These are phyloP conservation scores for Fusarium haematococcum DNA, from an alignment of 2,329 filamentous ascomycete genomes.

Conservation along the genomic window DNA sequence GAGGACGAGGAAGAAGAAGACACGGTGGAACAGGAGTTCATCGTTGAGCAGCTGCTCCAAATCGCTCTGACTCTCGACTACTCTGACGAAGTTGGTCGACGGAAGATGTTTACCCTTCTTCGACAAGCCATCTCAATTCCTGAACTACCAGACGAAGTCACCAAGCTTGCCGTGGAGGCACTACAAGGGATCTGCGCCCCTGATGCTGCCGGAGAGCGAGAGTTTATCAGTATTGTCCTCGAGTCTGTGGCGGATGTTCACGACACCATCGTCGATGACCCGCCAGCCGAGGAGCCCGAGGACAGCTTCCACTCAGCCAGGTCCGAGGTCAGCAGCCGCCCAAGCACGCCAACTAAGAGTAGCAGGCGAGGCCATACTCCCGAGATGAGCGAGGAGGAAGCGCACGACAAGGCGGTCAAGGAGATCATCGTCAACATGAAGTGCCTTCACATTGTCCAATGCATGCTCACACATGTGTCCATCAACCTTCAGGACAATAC, in stretches of 20 bases:
- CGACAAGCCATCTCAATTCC: slow-evolving; percentile 87
- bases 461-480: slow-evolving; percentile 94
- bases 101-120: slow-evolving; percentile 95
- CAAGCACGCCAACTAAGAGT: slow-evolving; percentile 65
- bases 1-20: slow-evolving; percentile 80
- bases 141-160: slow-evolving; percentile 91
- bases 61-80: slow-evolving; percentile 95
- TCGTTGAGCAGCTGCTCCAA: slow-evolving; percentile 93
- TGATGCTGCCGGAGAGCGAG: slow-evolving; percentile 78
- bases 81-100: slow-evolving; percentile 93
- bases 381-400: slow-evolving; percentile 72
- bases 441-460: slow-evolving; percentile 96
- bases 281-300: slow-evolving; percentile 65
- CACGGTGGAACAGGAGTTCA: slow-evolving; percentile 91
- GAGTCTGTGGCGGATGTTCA: slow-evolving; percentile 97
- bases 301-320: slow-evolving; percentile 93
- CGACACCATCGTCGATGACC: slow-evolving; percentile 86
- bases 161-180: slow-evolving; percentile 85
- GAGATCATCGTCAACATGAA: slow-evolving; percentile 99
- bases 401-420: slow-evolving; percentile 80
- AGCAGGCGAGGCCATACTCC: slow-evolving; percentile 55
- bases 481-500: slow-evolving; percentile 90
- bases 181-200: slow-evolving; percentile 85
- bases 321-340: slow-evolving; percentile 82
- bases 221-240: slow-evolving; percentile 86